A percentile compares a stretch with the other conserved stretches of the same genome.
These are phyloP conservation scores for Macrophomina phaseolina DNA, from an alignment of 2,329 filamentous ascomycete species.

Conservation along the genomic window DNA sequence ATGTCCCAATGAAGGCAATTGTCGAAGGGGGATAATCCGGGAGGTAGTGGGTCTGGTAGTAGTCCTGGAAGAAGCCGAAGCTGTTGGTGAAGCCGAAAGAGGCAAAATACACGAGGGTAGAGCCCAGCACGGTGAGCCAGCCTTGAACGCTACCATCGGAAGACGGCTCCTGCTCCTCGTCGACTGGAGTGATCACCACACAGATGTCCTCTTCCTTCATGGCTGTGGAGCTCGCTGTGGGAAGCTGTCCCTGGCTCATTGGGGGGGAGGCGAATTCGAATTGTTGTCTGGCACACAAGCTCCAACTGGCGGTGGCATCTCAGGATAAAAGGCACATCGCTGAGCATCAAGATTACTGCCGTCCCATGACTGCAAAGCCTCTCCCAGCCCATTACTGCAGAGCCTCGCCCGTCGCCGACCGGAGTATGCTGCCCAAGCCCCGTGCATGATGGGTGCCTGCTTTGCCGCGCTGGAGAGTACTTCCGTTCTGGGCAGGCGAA, in stretches of 20 bases:
- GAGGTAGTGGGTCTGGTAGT: constrained; percentile 38
- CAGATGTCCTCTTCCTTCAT: constrained; percentile 17
- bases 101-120: constrained; percentile 13
- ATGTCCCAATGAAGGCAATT: constrained; percentile 15
- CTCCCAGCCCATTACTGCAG: background rate
- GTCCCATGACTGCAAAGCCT: background rate
- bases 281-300: background rate
- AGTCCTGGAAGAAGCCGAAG: constrained; percentile 44
- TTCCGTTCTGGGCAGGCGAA: background rate
- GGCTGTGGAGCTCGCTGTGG: background rate
- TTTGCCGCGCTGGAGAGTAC: constrained; percentile 7
- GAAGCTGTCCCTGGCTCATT: too few species aligned
- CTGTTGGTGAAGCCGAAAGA: constrained; percentile 26
- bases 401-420: background rate
- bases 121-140: constrained; percentile 18
- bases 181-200: background rate
- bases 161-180: background rate
- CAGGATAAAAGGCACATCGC: background rate
- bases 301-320: background rate
- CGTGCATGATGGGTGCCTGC: background rate
- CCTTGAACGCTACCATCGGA: constrained; percentile 14
- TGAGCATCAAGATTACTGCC: background rate
- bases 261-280: background rate
- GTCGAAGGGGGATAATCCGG: constrained; percentile 1
- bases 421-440: background rate